phyloP scores from a whole-genome alignment of 768 basidiomycete species.

The Tricholoma flavovirens region DNA sequence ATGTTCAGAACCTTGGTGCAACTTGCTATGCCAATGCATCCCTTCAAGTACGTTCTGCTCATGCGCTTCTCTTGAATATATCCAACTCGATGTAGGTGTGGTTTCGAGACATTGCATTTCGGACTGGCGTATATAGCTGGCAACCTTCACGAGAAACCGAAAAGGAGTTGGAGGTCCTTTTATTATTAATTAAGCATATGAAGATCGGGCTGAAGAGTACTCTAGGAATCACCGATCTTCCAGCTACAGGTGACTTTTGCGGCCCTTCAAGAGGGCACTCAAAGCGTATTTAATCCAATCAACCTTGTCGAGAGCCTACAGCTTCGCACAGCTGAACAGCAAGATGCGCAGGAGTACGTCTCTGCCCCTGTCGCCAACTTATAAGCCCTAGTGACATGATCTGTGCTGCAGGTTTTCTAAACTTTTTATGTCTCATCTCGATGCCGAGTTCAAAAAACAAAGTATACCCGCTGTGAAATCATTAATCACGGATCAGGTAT shows the following conservation, averaged over 20 bases:
- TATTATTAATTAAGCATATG: neutral
- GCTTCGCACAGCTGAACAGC: slow-evolving; percentile 80
- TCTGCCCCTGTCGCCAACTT: neutral
- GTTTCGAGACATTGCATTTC: slow-evolving; percentile 82
- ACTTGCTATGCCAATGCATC: slow-evolving; percentile 97
- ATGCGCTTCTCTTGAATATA: neutral
- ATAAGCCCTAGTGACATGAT: neutral
- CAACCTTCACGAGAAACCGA: slow-evolving; percentile 48
- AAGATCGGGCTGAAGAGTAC: slow-evolving; percentile 1
- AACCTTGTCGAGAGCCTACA: slow-evolving; percentile 82
- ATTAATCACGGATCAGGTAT: slow-evolving; percentile 70
- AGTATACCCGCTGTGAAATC: slow-evolving; percentile 52
- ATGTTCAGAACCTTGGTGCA: slow-evolving; percentile 83
- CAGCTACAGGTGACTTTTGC: slow-evolving; percentile 80
- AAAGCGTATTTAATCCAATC: slow-evolving; percentile 73
- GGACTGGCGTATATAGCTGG: slow-evolving; percentile 78
- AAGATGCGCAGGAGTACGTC: slow-evolving; percentile 92
- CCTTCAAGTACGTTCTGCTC: slow-evolving; percentile 56
- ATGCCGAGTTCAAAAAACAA: slow-evolving; percentile 84
- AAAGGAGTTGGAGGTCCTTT: slow-evolving; percentile 31
- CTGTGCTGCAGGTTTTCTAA: slow-evolving; percentile 72
- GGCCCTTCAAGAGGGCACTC: slow-evolving; percentile 69
- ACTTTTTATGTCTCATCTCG: slow-evolving; percentile 86
- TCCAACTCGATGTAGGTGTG: slow-evolving; percentile 56
- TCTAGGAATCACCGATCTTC: slow-evolving; percentile 71